Evolutionary conservation across 768 basidiomycete species (phyloP).

Genomic region (Suillus clintonianus): DNA sequence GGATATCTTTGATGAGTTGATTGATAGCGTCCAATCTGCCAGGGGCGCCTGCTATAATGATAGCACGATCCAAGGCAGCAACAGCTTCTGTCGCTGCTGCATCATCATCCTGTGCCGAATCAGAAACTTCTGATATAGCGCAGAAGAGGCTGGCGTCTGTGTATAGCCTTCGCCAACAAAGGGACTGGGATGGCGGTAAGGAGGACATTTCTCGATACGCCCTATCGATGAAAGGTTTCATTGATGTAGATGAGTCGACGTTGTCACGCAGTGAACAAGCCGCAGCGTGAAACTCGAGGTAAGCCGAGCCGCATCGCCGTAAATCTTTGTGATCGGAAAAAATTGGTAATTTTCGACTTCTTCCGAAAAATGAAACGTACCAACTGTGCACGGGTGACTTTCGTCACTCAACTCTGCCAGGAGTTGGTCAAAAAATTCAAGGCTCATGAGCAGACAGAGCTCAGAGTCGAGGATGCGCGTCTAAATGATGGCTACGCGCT

Average conservation of each 20-base stretch:
- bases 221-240: slow-evolving; percentile 43
- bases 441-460: not conserved
- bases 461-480: not conserved
- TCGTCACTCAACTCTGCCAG: not conserved
- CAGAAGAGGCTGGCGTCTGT: slow-evolving; percentile 72
- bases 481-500: not conserved
- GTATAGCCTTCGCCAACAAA: slow-evolving; percentile 69
- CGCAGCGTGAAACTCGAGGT: not conserved
- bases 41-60: slow-evolving; percentile 81
- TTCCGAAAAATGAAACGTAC: slow-evolving; percentile 1
- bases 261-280: slow-evolving; percentile 7
- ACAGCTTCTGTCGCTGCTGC: slow-evolving; percentile 47
- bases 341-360: not conserved
- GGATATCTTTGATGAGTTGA: slow-evolving; percentile 61
- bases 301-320: not conserved
- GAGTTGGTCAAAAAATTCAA: slow-evolving; percentile 3
- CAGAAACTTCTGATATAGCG: slow-evolving; percentile 40
- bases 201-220: slow-evolving; percentile 55
- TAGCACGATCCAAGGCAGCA: slow-evolving; percentile 68
- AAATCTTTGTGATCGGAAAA: slow-evolving; percentile 4
- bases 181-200: slow-evolving; percentile 31
- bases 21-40: slow-evolving; percentile 69
- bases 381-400: not conserved
- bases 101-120: slow-evolving; percentile 12
- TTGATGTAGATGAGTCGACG: not conserved